These are phyloP conservation scores for Mucor piriformis DNA, from an alignment of 371 early-diverging fungal species.

Conservation along the genomic window DNA sequence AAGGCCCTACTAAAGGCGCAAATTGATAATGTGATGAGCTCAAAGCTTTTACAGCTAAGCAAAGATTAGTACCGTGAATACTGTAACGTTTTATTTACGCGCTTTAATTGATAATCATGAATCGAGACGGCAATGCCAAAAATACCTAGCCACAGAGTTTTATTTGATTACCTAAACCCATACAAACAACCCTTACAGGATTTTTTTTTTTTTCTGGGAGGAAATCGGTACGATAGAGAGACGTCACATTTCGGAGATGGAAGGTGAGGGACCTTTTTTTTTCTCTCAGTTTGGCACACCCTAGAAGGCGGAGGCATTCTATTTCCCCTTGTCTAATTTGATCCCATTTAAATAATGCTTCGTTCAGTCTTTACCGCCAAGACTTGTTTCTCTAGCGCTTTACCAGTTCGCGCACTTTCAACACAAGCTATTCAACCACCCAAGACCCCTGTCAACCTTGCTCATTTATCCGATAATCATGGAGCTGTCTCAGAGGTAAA, in stretches of 20 bases:
- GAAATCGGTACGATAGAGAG: too few species aligned
- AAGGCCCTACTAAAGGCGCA: too few species aligned
- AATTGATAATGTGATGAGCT: too few species aligned
- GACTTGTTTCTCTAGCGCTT: slow-evolving; percentile 1
- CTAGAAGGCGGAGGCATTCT: neutral
- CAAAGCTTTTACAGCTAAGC: too few species aligned
- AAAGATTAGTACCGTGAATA: too few species aligned
- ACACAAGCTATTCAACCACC: slow-evolving; percentile 37
- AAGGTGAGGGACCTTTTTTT: neutral
- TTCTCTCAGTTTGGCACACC: neutral
- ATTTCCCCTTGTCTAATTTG: slow-evolving; percentile 3
- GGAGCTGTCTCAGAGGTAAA: slow-evolving; percentile 53
- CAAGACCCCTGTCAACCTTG: slow-evolving; percentile 41
- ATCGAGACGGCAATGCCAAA: too few species aligned
- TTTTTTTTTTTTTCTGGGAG: too few species aligned
- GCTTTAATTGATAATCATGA: too few species aligned
- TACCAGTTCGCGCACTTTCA: slow-evolving; percentile 23
- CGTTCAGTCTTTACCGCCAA: slow-evolving; percentile 18
- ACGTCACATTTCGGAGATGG: neutral
- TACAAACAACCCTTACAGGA: too few species aligned
- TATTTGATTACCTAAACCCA: too few species aligned
- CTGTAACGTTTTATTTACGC: too few species aligned
- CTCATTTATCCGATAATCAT: slow-evolving; percentile 48
- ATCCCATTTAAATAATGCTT: slow-evolving; percentile 19
- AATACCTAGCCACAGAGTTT: too few species aligned